Conservation (phyloP, 352 stramenopile genomes). For the Pythium aristosporum region DNA sequence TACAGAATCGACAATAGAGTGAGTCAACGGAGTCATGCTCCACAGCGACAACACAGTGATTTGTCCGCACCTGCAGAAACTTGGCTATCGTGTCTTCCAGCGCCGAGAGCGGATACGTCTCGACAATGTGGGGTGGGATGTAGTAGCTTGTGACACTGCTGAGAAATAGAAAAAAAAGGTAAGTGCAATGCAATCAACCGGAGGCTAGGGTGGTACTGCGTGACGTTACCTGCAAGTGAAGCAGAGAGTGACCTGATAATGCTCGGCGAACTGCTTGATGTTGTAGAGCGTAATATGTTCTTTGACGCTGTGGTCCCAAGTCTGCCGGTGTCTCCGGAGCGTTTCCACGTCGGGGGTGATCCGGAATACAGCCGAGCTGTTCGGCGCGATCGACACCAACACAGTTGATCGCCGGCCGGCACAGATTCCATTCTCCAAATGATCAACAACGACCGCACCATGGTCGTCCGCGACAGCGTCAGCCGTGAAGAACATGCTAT, state of each 20-base stretch:
- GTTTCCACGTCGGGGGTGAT: slow-evolving; percentile 66
- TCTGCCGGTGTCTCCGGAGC: slow-evolving; percentile 75
- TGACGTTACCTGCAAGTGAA: slow-evolving; percentile 78
- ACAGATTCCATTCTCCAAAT: slow-evolving; percentile 72
- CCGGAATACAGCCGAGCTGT: slow-evolving; percentile 55
- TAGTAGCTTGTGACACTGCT: slow-evolving; percentile 80
- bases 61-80: slow-evolving; percentile 67
- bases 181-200: not conserved
- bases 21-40: not conserved
- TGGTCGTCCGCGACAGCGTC: slow-evolving; percentile 47
- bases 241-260: slow-evolving; percentile 85
- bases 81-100: slow-evolving; percentile 88
- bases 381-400: slow-evolving; percentile 67
- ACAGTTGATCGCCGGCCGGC: slow-evolving; percentile 61
- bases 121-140: slow-evolving; percentile 77
- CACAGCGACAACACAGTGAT: not conserved
- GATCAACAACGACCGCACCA: slow-evolving; percentile 49
- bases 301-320: slow-evolving; percentile 88
- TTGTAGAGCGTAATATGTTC: slow-evolving; percentile 89
- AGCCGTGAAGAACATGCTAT: slow-evolving; percentile 85
- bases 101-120: slow-evolving; percentile 82
- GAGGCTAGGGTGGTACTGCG: not conserved
- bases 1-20: not conserved
- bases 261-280: slow-evolving; percentile 88
- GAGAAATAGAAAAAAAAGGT: not conserved